phyloP scores from a whole-genome alignment of 768 basidiomycete species.

The Pisolithus sp. region DNA sequence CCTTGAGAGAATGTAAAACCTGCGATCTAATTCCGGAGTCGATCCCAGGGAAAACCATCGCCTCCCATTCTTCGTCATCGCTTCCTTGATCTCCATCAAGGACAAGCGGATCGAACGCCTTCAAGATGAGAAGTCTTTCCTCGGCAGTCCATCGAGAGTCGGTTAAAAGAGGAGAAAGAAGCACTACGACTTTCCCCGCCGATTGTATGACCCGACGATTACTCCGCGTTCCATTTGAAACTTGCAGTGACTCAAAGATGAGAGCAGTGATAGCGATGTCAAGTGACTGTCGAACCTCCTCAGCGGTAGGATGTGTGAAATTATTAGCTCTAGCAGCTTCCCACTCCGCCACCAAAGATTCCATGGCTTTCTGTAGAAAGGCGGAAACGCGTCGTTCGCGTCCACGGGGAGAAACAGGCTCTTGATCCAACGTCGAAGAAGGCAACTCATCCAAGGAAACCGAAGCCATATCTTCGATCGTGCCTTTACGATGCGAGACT shows the following conservation, averaged over 20 bases:
- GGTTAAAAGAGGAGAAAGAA: slow-evolving; percentile 37
- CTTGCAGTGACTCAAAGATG: slow-evolving; percentile 60
- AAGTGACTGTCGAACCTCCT: slow-evolving; percentile 57
- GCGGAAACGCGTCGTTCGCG: slow-evolving; percentile 58
- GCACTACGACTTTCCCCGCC: slow-evolving; percentile 48
- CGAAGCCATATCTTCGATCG: slow-evolving; percentile 1
- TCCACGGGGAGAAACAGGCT: slow-evolving; percentile 41
- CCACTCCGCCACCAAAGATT: slow-evolving; percentile 45
- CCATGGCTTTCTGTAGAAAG: slow-evolving; percentile 59
- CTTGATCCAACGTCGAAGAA: slow-evolving; percentile 13
- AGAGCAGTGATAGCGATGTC: slow-evolving; percentile 66
- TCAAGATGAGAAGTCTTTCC: slow-evolving; percentile 61
- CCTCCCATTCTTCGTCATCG: slow-evolving; percentile 31
- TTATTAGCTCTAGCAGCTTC: slow-evolving; percentile 31
- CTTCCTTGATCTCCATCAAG: slow-evolving; percentile 29
- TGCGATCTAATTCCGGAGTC: slow-evolving; percentile 61
- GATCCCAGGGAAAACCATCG: slow-evolving; percentile 41
- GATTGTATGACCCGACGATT: slow-evolving; percentile 59
- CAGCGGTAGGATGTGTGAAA: slow-evolving; percentile 42
- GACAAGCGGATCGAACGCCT: slow-evolving; percentile 61
- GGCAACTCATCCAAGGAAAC: slow-evolving; percentile 4
- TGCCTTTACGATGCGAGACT: slow-evolving; percentile 18
- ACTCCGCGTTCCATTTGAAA: slow-evolving; percentile 55
- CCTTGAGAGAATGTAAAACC: slow-evolving; percentile 35
- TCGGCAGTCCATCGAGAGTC: slow-evolving; percentile 44